Evolutionary conservation across 1,139 yeast species (phyloP).

Genomic region (Zhuliangozyma blackwelliae): DNA sequence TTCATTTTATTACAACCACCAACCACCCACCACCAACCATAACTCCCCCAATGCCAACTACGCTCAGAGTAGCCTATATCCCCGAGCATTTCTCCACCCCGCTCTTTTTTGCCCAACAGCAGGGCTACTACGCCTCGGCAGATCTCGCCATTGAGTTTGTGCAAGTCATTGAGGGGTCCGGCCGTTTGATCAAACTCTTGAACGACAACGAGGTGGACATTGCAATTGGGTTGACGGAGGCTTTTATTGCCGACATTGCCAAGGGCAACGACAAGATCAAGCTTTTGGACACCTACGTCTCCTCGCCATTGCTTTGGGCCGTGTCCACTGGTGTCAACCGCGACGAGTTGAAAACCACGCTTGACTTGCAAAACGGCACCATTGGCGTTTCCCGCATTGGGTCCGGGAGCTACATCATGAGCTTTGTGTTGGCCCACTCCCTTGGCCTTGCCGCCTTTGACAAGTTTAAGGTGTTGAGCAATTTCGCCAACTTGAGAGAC

Average conservation of each 20-base stretch:
- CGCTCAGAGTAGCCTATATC: conserved; percentile 64
- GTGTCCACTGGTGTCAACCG: conserved; percentile 71
- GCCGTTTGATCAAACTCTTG: conserved; percentile 74
- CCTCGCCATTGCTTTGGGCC: conserved; percentile 88
- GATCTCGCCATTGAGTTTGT: conserved; percentile 57
- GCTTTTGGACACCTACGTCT: conserved; percentile 76
- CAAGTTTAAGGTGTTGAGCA: conserved; percentile 57
- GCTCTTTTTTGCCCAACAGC: conserved; percentile 60
- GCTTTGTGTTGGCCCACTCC: conserved; percentile 73
- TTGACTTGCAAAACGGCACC: conserved; percentile 54
- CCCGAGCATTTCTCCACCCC: conserved; percentile 95
- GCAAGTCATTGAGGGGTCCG: conserved; percentile 84
- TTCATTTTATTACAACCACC: no score
- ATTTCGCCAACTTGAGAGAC: conserved; percentile 70
- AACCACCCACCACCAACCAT: not conserved
- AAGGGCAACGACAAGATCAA: conserved; percentile 63
- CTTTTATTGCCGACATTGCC: conserved; percentile 77
- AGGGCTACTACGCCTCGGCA: conserved; percentile 49
- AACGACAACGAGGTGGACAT: conserved; percentile 63
- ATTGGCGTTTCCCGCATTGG: conserved; percentile 91
- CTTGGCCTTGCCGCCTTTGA: conserved; percentile 44
- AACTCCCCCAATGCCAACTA: conserved; percentile 1
- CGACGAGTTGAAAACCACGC: conserved; percentile 44
- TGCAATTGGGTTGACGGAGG: conserved; percentile 88
- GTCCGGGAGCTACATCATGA: conserved; percentile 88